Evolutionary conservation across 2,329 filamentous ascomycete genomes (phyloP).

Genomic region (Aspergillus aculeatus): DNA sequence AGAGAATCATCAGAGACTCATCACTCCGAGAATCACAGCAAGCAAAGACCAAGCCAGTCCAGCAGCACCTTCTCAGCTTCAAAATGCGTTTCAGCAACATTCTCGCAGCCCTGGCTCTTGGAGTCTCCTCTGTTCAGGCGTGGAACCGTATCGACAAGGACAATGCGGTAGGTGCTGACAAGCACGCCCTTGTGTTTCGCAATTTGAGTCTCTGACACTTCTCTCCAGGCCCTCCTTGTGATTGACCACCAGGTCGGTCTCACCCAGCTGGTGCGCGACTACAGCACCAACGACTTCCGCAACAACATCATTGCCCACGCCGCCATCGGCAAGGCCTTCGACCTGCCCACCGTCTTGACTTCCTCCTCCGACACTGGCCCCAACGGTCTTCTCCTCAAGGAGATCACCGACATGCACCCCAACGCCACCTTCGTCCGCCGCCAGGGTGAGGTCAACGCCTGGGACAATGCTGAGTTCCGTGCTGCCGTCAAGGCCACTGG

Average conservation of each 20-base stretch:
- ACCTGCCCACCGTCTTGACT: conserved; percentile 68
- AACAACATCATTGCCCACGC: conserved; percentile 69
- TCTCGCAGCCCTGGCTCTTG: conserved; percentile 17
- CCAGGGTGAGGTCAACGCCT: conserved; percentile 72
- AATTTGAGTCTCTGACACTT: too few species aligned
- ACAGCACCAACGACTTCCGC: conserved; percentile 62
- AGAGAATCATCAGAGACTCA: neutral
- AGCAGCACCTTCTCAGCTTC: conserved; percentile 27
- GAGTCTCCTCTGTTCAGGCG: conserved; percentile 16
- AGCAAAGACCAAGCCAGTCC: conserved; percentile 1
- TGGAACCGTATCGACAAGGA: conserved; percentile 30
- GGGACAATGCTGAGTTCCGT: conserved; percentile 71
- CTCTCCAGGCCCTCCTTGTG: conserved; percentile 25
- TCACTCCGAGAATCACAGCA: neutral
- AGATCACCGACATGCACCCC: conserved; percentile 68
- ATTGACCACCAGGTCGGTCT: conserved; percentile 39
- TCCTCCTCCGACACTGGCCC: conserved; percentile 68
- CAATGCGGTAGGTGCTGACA: conserved; percentile 20
- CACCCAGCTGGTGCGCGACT: conserved; percentile 59
- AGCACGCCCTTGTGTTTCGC: too few species aligned
- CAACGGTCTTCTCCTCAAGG: conserved; percentile 69
- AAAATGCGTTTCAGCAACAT: conserved; percentile 11
- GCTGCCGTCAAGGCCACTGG: conserved; percentile 63
- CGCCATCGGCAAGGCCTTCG: conserved; percentile 63
- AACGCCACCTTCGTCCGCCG: conserved; percentile 64